A percentile compares a stretch with the other conserved stretches of the same genome.
Conservation (phyloP, 768 basidiomycete species). For the Calocera cornea region DNA sequence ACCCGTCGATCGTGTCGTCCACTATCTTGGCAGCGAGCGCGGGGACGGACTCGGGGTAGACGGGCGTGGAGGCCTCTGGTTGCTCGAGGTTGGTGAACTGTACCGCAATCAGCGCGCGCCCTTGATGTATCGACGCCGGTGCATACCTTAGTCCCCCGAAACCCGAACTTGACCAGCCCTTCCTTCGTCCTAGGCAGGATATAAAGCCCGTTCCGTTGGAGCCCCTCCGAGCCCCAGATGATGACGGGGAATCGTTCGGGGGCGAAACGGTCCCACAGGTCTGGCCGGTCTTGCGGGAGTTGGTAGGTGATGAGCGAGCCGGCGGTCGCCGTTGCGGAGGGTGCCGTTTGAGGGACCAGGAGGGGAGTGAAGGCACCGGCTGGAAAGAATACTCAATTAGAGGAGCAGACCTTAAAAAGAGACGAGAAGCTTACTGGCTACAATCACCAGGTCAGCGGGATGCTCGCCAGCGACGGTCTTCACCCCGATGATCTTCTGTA, state of each 20-base stretch:
- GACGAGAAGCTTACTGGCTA: background rate
- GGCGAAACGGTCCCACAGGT: background rate
- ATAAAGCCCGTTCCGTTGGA: background rate
- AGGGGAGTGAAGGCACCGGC: background rate
- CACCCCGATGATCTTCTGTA: background rate
- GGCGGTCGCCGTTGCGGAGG: background rate
- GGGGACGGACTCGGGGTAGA: background rate
- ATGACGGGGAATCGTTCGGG: background rate
- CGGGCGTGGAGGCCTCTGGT: background rate
- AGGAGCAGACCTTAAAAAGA: background rate
- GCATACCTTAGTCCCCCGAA: background rate
- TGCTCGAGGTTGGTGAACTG: conserved; percentile 2
- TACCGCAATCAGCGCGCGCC: background rate
- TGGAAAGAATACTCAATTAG: background rate
- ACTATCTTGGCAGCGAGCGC: background rate
- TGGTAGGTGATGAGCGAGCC: background rate
- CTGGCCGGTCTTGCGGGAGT: background rate
- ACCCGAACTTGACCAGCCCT: background rate
- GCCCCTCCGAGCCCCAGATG: background rate
- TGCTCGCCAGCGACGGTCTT: background rate
- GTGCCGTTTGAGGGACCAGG: background rate
- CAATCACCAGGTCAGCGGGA: background rate
- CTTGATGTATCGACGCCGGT: background rate
- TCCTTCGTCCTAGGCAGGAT: background rate
- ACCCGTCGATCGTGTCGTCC: background rate